Conservation (phyloP, 225 moss, liverwort and hornwort species). For the Bryum argenteum region DNA sequence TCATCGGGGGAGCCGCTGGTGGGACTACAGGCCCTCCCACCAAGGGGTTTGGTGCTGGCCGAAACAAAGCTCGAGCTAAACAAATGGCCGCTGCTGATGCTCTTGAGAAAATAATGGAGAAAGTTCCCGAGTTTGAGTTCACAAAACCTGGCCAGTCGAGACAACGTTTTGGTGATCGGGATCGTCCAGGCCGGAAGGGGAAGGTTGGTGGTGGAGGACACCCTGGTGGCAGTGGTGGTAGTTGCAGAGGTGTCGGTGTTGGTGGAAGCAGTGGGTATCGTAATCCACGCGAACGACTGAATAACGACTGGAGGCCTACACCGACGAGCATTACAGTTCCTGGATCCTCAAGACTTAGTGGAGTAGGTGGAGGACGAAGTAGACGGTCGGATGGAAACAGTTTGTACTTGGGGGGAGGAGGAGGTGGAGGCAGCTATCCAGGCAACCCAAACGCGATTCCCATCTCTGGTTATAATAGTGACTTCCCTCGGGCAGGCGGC, state of each 20-base stretch:
- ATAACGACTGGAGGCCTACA: constrained; percentile 52
- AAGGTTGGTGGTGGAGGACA: constrained; percentile 47
- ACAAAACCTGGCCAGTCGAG: constrained; percentile 70
- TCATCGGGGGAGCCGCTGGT: constrained; percentile 66
- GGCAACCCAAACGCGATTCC: constrained; percentile 59
- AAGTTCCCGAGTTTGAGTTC: constrained; percentile 68
- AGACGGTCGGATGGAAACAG: constrained; percentile 46
- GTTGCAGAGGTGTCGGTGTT: constrained; percentile 35
- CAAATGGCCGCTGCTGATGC: constrained; percentile 73
- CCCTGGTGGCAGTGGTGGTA: constrained; percentile 37
- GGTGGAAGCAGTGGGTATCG: constrained; percentile 47
- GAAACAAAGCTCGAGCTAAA: constrained; percentile 68
- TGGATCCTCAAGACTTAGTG: constrained; percentile 40
- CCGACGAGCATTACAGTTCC: constrained; percentile 34
- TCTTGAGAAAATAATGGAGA: constrained; percentile 67
- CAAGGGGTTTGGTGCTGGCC: constrained; percentile 60
- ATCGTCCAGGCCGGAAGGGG: constrained; percentile 60
- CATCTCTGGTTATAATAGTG: constrained; percentile 52
- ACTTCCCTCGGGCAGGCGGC: constrained; percentile 43
- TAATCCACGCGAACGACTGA: constrained; percentile 45
- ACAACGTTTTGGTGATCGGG: constrained; percentile 70
- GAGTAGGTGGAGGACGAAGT: constrained; percentile 44
- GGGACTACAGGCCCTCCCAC: constrained; percentile 65
- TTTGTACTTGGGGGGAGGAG: constrained; percentile 46
- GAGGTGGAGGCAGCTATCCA: constrained; percentile 46